Evolutionary conservation across 768 basidiomycete genomes (phyloP).

Genomic region (Boletus vermiculosoides): DNA sequence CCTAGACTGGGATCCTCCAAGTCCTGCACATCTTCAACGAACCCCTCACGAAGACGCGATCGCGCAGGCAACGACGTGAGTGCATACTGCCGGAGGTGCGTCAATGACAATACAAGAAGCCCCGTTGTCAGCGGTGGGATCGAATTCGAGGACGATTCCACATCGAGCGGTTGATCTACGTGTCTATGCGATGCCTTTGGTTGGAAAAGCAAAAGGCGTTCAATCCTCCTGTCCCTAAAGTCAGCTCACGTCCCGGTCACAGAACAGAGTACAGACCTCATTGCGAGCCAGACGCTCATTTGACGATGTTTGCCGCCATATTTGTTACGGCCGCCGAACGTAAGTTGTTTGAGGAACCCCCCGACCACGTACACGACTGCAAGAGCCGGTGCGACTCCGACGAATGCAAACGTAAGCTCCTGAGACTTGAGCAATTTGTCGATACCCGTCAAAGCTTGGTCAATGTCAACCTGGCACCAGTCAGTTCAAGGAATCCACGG

Average conservation of each 20-base stretch:
- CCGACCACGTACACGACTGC: constrained; percentile 70
- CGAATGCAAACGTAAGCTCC: constrained; percentile 94
- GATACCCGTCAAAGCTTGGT: constrained; percentile 85
- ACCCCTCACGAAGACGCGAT: constrained; percentile 69
- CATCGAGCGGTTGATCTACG: background rate
- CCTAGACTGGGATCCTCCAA: constrained; percentile 73
- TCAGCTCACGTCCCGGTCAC: constrained; percentile 6
- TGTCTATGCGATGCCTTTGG: constrained; percentile 30
- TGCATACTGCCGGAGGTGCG: constrained; percentile 64
- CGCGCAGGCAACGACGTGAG: constrained; percentile 52
- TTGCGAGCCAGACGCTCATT: constrained; percentile 62
- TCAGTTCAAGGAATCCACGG: background rate
- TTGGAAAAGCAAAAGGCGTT: constrained; percentile 60
- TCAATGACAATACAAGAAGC: constrained; percentile 67
- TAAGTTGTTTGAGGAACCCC: constrained; percentile 51
- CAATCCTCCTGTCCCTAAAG: constrained; percentile 50
- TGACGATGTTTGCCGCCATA: constrained; percentile 59
- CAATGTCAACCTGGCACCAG: constrained; percentile 74
- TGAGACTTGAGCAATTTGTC: constrained; percentile 93
- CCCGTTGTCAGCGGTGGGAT: constrained; percentile 64
- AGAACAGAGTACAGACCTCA: constrained; percentile 49
- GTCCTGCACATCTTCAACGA: constrained; percentile 82
- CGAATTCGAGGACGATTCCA: constrained; percentile 13
- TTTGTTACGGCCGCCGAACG: constrained; percentile 48
- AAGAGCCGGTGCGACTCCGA: constrained; percentile 90